Evolutionary conservation across 2,329 filamentous ascomycete species (phyloP), one percentile per base, ranked within the genome.

Genomic region (Claviceps spartinae): DNA sequence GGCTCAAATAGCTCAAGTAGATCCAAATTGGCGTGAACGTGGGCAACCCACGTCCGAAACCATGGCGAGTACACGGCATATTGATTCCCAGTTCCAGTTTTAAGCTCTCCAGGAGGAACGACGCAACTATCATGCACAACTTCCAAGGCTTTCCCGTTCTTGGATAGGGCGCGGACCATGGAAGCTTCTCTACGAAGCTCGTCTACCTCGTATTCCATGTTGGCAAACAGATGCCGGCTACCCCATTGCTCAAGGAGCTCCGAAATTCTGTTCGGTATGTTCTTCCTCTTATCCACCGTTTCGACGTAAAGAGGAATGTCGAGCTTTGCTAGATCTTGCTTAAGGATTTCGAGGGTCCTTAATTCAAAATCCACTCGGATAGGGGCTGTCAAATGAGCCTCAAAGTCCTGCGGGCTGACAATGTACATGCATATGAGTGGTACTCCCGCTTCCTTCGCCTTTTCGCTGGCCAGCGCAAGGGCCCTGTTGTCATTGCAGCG

Each of bases 161-260:
- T 73, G 1, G 83, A 67, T 54, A 84, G 78, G 42, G 73, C 65
- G 30, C 71, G 75, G 1, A 87, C 75, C 60, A 95, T 68, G 30
- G 72, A 72, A 1, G 82, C 80, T 60, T 96, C 90, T 5, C 89
- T 75, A 44, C 89, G 74, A 53, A 95, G 68, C 68, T 95, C 90
- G 62, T 96, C 90, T 0, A 94, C 88, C 65, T 95, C 90, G 61
- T 95, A 95, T 64, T 95, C 89, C 53, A 89, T 80, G 62, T 95
- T 95, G 47, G 85, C 82, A 60, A 82, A 94, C 2, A 95, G 57
- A 60, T 93, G 85, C 48, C 75, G 83, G 1, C 80, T 84, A 0
- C 78, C 79, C 88, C 88, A 95, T 55, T 80, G 70, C 34, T 79
- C 70, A 63, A 85, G 78, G 42, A 90, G 69, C 49, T 82, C 76